phyloP scores from a whole-genome alignment of 2,329 filamentous ascomycete genomes.

The Cercospora canescens region DNA sequence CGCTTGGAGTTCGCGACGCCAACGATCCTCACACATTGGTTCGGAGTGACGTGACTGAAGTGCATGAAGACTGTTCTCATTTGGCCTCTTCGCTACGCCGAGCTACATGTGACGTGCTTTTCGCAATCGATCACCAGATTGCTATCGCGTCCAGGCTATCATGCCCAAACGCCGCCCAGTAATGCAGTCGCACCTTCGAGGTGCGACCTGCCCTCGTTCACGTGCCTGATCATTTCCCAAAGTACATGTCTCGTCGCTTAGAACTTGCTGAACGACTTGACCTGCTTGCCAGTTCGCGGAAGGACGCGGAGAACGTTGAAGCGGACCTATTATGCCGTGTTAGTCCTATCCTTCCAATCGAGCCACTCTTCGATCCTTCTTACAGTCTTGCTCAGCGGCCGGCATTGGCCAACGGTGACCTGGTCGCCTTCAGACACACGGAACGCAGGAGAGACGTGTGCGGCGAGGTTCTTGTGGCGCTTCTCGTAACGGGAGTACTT shows the following conservation, averaged over 20 bases:
- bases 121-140: constrained; percentile 13
- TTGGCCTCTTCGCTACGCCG: constrained; percentile 26
- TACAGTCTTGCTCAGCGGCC: constrained; percentile 99
- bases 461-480: constrained; percentile 99
- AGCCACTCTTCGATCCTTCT: constrained; percentile 43
- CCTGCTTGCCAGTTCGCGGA: constrained; percentile 92
- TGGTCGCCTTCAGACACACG: constrained; percentile 99
- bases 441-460: constrained; percentile 99
- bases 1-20: background rate
- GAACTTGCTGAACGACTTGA: constrained; percentile 99
- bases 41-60: constrained; percentile 2
- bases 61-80: constrained; percentile 30
- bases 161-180: constrained; percentile 28
- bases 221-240: constrained; percentile 18
- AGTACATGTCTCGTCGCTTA: constrained; percentile 51
- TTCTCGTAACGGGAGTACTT: constrained; percentile 99
- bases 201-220: constrained; percentile 13
- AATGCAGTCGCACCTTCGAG: constrained; percentile 24
- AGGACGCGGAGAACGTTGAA: constrained; percentile 99
- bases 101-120: constrained; percentile 21
- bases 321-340: constrained; percentile 66
- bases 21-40: background rate
- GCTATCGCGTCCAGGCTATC: constrained; percentile 16
- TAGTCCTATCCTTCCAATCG: constrained; percentile 19
- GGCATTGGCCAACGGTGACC: constrained; percentile 99